phyloP scores from a whole-genome alignment of 495 filamentous ascomycete genomes.

The Podospora australis region DNA sequence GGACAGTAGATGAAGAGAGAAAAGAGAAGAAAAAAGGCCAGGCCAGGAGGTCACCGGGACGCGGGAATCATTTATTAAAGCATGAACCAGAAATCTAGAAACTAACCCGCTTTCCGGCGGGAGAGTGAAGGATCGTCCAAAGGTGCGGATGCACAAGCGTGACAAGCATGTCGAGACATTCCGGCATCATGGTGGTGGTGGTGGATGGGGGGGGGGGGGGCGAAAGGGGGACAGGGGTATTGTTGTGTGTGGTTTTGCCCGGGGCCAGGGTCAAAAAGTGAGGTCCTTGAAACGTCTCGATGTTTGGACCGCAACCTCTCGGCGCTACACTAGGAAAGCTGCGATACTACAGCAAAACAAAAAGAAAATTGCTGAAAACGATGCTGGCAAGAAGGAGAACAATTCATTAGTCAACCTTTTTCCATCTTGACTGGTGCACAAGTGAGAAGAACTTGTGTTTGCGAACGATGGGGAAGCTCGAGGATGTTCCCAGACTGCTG shows the following conservation, averaged over 20 bases:
- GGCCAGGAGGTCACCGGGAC: conserved; percentile 16
- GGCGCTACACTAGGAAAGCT: conserved; percentile 10
- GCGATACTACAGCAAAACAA: conserved; percentile 6
- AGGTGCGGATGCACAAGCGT: conserved; percentile 15
- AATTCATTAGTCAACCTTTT: neutral
- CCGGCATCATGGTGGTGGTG: no score
- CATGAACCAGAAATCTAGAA: conserved; percentile 14
- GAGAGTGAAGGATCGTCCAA: conserved; percentile 25
- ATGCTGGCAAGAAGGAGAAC: no score
- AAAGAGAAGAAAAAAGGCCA: conserved; percentile 21
- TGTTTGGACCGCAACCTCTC: conserved; percentile 20
- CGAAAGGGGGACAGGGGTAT: conserved; percentile 16
- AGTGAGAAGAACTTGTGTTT: neutral
- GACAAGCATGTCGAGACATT: conserved; percentile 6
- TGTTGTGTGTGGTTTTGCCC: conserved; percentile 6
- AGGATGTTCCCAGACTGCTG: neutral
- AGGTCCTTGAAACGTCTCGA: conserved; percentile 30
- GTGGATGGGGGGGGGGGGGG: conserved; percentile 12
- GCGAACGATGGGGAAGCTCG: neutral
- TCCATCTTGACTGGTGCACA: neutral
- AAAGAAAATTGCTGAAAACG: neutral
- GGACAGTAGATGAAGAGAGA: conserved; percentile 22
- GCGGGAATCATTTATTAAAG: conserved; percentile 26
- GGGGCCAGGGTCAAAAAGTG: conserved; percentile 13
- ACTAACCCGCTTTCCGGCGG: no score